Conservation (phyloP, 805 yeast genomes). For the Wickerhamiella spandovensis region DNA sequence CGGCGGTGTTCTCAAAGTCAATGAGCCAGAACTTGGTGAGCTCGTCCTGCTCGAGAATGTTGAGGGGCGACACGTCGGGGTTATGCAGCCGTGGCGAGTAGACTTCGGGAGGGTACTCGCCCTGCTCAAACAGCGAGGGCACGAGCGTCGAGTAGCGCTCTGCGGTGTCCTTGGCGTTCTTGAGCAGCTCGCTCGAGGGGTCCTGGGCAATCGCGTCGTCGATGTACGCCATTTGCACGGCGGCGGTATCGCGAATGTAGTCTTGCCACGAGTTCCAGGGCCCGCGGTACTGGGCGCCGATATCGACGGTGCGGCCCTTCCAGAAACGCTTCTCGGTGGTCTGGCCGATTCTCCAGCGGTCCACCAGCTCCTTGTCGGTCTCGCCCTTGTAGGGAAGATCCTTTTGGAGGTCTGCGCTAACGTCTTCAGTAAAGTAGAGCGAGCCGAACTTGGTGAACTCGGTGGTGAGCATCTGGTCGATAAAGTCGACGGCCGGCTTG, state of each 20-base stretch:
- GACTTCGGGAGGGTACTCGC: conserved; percentile 40
- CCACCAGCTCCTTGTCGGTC: conserved; percentile 35
- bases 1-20: conserved; percentile 71
- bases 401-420: conserved; percentile 30
- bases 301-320: conserved; percentile 46
- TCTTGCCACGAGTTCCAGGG: conserved; percentile 68
- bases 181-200: conserved; percentile 30
- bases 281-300: conserved; percentile 43
- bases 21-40: conserved; percentile 35
- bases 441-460: conserved; percentile 70
- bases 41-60: conserved; percentile 39
- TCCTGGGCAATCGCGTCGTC: conserved; percentile 42
- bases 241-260: conserved; percentile 49
- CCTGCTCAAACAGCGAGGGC: conserved; percentile 38
- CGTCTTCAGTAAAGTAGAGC: conserved; percentile 64
- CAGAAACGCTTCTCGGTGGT: conserved; percentile 66
- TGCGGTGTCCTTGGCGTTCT: conserved; percentile 32
- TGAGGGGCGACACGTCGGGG: conserved; percentile 88
- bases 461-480: conserved; percentile 38
- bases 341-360: conserved; percentile 88
- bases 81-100: conserved; percentile 59
- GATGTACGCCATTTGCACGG: conserved; percentile 50
- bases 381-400: conserved; percentile 50
- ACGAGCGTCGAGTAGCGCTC: conserved; percentile 45
- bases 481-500: conserved; percentile 59